Base-by-base conservation (phyloP, 2,329 filamentous ascomycete genomes). In the Cercospora citrullina region DNA sequence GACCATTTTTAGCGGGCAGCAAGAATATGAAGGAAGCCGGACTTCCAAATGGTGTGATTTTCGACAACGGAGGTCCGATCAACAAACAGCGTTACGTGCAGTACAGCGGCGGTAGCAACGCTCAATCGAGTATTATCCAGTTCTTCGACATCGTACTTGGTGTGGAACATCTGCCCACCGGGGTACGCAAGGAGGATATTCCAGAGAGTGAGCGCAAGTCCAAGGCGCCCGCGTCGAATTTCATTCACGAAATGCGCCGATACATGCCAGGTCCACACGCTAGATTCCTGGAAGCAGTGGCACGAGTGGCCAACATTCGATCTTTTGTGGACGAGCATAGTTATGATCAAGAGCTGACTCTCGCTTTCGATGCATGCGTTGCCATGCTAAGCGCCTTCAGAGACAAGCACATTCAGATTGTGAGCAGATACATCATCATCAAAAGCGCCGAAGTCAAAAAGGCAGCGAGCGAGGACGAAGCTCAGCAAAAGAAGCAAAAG, bases 1-100 rank as follows among this genome's bases (percentile, higher is more conserved):
- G 95, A n/a, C 94, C 95, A 0, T 98, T 96, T 79, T 86, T 99
- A 2, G 94, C 95, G 5, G 95, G 95, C 14, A 95, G 93, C 79
- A 97, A 97, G 85, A 98, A 98, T 79, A 99, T 97, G 95, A 89
- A 87, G 60, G 94, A 97, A 70, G 95, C 94, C 4, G 95, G 95
- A 14, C 85, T 99, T 9, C 94, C 95, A 0, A 84, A 90, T 68
- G 95, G 95, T 21, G 89, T 99, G 61, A 83, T 94, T 60, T 98
- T 97, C 78, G 93, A 97, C 73, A 87, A 87, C 10, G 90, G 89
- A 28, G 84, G 82, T 12, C 85, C 88, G 33, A 76, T 79, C 36
- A 78, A 79, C 69, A 75, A 78, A 66, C 81, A 83, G 69, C 82
- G 85, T 4, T 96, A 93, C 77, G 89, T 90, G 30, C 92, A 97